Evolutionary conservation across 257 asterid genomes (phyloP).

Genomic region (Galeopsis tetrahit): DNA sequence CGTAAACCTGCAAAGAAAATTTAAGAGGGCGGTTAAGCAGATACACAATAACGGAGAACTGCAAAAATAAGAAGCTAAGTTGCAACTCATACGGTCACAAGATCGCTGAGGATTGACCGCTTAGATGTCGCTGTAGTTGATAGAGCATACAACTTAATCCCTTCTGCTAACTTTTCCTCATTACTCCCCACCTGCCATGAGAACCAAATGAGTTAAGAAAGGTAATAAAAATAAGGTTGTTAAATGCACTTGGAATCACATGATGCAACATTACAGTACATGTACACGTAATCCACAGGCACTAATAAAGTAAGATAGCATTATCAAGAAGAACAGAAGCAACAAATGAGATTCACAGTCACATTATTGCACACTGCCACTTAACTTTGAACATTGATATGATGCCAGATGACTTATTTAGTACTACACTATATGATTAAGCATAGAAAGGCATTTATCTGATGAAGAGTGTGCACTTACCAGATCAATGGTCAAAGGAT

Average conservation of each 20-base stretch:
- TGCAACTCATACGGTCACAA: constrained; percentile 61
- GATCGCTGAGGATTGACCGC: constrained; percentile 77
- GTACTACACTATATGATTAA: not conserved
- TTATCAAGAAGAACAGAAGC: not conserved
- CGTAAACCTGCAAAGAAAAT: constrained; percentile 64
- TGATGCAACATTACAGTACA: constrained; percentile 8
- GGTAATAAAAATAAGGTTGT: not conserved
- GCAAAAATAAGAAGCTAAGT: not conserved
- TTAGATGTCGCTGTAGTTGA: constrained; percentile 67
- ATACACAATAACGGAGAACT: not conserved
- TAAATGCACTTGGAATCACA: constrained; percentile 8
- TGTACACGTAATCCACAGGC: not conserved
- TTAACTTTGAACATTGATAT: not conserved
- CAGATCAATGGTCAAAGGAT: constrained; percentile 89
- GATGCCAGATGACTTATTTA: not conserved
- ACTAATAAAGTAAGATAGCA: not conserved
- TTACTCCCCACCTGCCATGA: constrained; percentile 72
- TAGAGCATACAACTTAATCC: constrained; percentile 83
- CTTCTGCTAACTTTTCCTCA: constrained; percentile 86
- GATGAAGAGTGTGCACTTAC: constrained; percentile 45
- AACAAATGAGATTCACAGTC: constrained; percentile 4
- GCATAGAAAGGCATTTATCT: constrained; percentile 3
- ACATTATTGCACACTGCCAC: not conserved
- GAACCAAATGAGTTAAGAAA: constrained; percentile 13
- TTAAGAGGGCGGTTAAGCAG: constrained; percentile 25